Evolutionary conservation across 148 eudicot species (phyloP).

Genomic region (Camellia sinensis): DNA sequence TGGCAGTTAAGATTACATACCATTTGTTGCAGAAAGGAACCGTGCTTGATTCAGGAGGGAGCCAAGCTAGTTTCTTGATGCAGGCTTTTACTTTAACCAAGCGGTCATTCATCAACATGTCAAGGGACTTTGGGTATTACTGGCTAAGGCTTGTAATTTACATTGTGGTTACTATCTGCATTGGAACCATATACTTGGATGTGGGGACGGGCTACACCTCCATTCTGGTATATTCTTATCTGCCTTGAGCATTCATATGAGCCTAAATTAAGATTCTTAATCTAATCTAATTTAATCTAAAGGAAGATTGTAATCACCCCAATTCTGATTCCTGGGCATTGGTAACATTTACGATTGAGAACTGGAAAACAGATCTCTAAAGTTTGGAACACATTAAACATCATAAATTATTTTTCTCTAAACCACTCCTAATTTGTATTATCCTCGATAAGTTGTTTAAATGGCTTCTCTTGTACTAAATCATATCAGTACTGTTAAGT

Average conservation of each 20-base stretch:
- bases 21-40: constrained; percentile 72
- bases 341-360: too few relatives aligned
- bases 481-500: not conserved
- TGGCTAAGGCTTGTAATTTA: constrained; percentile 97
- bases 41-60: constrained; percentile 87
- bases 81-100: constrained; percentile 76
- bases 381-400: too few relatives aligned
- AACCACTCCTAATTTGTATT: too few relatives aligned
- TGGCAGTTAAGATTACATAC: not conserved
- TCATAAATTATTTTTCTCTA: too few relatives aligned
- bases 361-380: too few relatives aligned
- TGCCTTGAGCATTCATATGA: not conserved
- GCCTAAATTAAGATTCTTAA: not conserved
- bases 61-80: constrained; percentile 89
- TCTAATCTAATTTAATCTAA: not conserved
- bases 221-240: constrained; percentile 59
- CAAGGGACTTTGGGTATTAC: constrained; percentile 95
- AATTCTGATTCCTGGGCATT: too few relatives aligned
- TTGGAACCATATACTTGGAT: constrained; percentile 78
- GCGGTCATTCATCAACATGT: constrained; percentile 91
- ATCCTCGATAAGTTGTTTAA: too few relatives aligned
- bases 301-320: too few relatives aligned
- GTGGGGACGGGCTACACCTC: constrained; percentile 85
- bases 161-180: constrained; percentile 77
- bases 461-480: too few relatives aligned